Base-by-base conservation (phyloP, 2,329 filamentous ascomycete species). In the Ophiostoma sp. region DNA sequence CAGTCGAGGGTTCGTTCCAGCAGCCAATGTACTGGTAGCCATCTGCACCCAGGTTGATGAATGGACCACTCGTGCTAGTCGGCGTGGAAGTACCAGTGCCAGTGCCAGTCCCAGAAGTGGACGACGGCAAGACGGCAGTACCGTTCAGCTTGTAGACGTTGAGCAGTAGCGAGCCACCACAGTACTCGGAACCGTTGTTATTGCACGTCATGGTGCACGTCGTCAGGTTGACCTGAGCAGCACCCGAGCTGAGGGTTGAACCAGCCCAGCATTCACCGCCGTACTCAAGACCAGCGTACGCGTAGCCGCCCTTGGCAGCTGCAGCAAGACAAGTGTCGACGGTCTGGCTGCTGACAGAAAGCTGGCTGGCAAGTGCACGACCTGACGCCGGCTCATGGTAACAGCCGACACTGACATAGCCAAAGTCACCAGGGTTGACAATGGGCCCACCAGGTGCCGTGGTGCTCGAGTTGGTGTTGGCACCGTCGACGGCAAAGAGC, bases 401-500 rank as follows among this genome's bases (percentile, higher is more conserved):
- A 72, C 82, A 83, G 31, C 82, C 82, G 7, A 80, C 73, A 74
- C 78, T 79, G 4, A 50, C 63, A 72, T 80, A 84, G 25, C 78
- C 78, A 70, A 75, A 76, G 11, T 79, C 77, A 28, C 77, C 80
- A 2, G 80, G 78, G 74, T 85, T 85, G 2, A 82, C 80, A 8
- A 77, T 74, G 0, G 81, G 80, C 1, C 73, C 78, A 1, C 75
- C 69, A 1, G 77, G 76, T 1, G 52, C 31, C 64, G 78, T 71
- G 12, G 50, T 70, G n/a, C 42, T 73, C 25, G 72, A 55, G 45
- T 75, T 75, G 55, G 74, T 76, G 59, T 8, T n/a, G 4, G 75
- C 77, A 7, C 78, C 76, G 3, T 77, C 75, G 33, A 83, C 81
- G 3, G 83, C 84, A 70, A 87, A 88, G 1, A 88, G 76, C 57